phyloP scores from a whole-genome alignment of 495 filamentous ascomycete species.

The Aspergillus ostianus region DNA sequence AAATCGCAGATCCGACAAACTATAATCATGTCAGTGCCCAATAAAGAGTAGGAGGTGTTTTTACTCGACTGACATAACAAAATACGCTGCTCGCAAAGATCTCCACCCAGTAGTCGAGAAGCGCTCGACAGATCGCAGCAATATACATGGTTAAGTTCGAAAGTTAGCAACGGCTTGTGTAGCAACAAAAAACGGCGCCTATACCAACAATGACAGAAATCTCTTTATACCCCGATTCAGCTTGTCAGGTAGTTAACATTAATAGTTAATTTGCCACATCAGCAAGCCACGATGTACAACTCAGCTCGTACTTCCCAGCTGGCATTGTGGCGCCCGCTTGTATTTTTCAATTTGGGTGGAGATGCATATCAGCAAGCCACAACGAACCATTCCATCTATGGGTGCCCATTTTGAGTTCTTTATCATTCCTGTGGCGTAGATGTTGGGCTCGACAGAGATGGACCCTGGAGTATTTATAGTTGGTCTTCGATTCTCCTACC shows the following conservation, averaged over 20 bases:
- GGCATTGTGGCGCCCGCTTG: not conserved
- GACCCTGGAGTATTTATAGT: too few relatives aligned
- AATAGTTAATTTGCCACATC: not conserved
- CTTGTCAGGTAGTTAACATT: too few relatives aligned
- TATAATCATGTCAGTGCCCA: not conserved
- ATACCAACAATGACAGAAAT: too few relatives aligned
- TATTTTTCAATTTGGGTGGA: not conserved
- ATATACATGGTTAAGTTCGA: not conserved
- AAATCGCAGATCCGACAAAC: constrained; percentile 5
- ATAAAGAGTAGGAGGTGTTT: not conserved
- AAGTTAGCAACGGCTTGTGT: too few relatives aligned
- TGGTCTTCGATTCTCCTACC: too few relatives aligned
- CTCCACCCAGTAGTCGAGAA: not conserved
- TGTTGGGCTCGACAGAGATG: too few relatives aligned
- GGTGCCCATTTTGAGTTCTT: not conserved
- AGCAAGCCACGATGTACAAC: not conserved
- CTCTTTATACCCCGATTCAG: too few relatives aligned
- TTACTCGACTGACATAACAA: not conserved
- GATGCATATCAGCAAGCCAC: constrained; percentile 1
- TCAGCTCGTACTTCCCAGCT: not conserved
- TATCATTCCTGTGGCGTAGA: not conserved
- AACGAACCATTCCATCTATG: not conserved
- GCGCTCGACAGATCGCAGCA: not conserved
- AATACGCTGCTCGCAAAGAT: not conserved
- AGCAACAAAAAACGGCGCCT: too few relatives aligned